These are phyloP conservation scores for Eucalyptus erythrocorys DNA, from an alignment of 345 rosid genomes.

Conservation along the genomic window DNA sequence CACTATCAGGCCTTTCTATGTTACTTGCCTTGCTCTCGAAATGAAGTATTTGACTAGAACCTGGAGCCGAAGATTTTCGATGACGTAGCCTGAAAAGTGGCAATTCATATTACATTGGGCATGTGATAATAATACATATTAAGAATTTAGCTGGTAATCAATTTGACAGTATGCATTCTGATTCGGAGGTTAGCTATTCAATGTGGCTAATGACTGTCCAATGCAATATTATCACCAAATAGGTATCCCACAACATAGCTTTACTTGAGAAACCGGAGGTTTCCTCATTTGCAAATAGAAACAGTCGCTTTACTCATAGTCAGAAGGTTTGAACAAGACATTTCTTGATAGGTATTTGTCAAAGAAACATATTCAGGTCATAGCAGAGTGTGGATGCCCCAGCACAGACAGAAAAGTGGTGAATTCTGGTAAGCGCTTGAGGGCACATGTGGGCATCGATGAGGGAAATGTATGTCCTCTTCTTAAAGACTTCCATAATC, in stretches of 20 bases:
- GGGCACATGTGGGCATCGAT: conserved; percentile 57
- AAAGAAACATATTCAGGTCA: conserved; percentile 54
- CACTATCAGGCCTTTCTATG: not conserved
- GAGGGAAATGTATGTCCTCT: conserved; percentile 58
- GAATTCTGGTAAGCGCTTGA: conserved; percentile 75
- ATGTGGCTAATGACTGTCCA: not conserved
- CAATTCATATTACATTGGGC: not conserved
- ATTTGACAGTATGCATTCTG: not conserved
- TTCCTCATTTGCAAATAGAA: not conserved
- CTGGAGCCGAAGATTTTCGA: not conserved
- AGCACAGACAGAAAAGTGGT: conserved; percentile 81
- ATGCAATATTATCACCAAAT: not conserved
- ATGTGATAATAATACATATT: not conserved
- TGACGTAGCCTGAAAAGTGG: not conserved
- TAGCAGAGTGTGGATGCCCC: conserved; percentile 80
- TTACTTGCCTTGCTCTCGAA: not conserved
- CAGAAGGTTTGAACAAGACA: not conserved
- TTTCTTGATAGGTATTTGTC: conserved; percentile 43
- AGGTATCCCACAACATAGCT: not conserved
- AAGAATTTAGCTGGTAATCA: not conserved
- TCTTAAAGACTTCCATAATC: not conserved
- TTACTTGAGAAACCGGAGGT: not conserved
- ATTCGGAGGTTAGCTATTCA: not conserved
- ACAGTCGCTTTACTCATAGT: not conserved
- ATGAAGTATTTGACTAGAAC: not conserved